Conservation (phyloP, 306 rosid genomes). For the Luffa aegyptiaca region DNA sequence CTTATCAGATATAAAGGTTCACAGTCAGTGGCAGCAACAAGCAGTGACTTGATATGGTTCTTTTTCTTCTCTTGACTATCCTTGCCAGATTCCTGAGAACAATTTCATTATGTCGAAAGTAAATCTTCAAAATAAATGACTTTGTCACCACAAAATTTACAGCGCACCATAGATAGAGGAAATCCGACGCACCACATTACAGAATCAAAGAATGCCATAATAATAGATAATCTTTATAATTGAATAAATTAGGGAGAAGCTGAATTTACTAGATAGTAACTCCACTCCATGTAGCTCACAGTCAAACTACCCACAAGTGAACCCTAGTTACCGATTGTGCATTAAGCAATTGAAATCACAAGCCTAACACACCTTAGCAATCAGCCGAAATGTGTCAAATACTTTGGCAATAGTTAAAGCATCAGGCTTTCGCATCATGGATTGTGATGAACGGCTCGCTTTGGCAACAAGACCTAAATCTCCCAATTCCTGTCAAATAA, state of each 20-base stretch:
- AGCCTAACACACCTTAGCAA: conserved; percentile 56
- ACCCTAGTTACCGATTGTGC: background rate
- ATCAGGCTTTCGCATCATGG: conserved; percentile 77
- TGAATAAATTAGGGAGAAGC: background rate
- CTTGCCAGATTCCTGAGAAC: conserved; percentile 79
- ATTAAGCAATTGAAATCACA: background rate
- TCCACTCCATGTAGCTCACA: background rate
- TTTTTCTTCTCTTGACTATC: conserved; percentile 93
- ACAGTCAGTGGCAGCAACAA: conserved; percentile 87
- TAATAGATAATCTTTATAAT: background rate
- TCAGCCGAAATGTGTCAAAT: conserved; percentile 54
- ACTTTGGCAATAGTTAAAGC: conserved; percentile 69
- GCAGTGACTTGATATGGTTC: conserved; percentile 72
- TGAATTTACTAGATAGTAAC: background rate
- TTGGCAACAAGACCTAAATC: conserved; percentile 85
- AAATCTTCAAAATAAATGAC: background rate
- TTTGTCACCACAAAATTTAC: background rate
- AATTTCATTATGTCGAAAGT: conserved; percentile 10
- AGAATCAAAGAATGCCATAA: background rate
- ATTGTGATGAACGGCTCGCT: conserved; percentile 67
- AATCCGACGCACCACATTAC: background rate
- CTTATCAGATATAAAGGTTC: conserved; percentile 84
- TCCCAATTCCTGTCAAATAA: conserved; percentile 48
- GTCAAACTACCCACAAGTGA: background rate
- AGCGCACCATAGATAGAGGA: background rate